Conservation (phyloP, 1,284 basidiomycete species). For the Grifola frondosa region DNA sequence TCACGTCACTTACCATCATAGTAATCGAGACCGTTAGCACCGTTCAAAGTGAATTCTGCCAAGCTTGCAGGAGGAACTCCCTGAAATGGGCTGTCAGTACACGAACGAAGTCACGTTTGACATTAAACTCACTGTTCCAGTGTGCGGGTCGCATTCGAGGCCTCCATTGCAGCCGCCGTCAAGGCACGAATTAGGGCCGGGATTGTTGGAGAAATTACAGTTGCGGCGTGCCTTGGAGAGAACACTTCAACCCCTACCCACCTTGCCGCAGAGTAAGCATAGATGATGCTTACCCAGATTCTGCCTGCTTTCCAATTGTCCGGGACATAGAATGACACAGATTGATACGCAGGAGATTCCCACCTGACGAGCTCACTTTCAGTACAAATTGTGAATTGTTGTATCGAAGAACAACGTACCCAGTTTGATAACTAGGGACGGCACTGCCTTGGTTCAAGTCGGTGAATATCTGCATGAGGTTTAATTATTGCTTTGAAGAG, state of each 20-base stretch:
- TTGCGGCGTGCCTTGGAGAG: slow-evolving; percentile 42
- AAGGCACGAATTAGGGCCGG: slow-evolving; percentile 42
- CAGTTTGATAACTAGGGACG: slow-evolving; percentile 29
- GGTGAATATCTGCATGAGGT: slow-evolving; percentile 28
- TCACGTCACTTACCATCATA: slow-evolving; percentile 42
- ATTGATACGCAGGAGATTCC: slow-evolving; percentile 32
- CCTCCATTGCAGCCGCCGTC: slow-evolving; percentile 50
- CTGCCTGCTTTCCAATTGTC: slow-evolving; percentile 40
- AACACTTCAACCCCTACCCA: too few relatives aligned
- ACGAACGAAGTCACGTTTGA: slow-evolving; percentile 7
- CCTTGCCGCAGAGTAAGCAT: not conserved
- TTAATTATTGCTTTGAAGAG: not conserved
- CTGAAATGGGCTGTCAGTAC: slow-evolving; percentile 5
- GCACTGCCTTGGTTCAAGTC: slow-evolving; percentile 32
- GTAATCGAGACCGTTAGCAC: slow-evolving; percentile 31
- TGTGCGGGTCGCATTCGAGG: slow-evolving; percentile 39
- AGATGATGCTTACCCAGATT: slow-evolving; percentile 33
- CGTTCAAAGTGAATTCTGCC: slow-evolving; percentile 42
- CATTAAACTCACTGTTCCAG: slow-evolving; percentile 35
- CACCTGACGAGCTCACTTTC: slow-evolving; percentile 21
- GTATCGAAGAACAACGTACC: slow-evolving; percentile 17
- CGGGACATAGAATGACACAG: slow-evolving; percentile 34
- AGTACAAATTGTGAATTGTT: not conserved
- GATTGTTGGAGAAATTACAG: slow-evolving; percentile 42
- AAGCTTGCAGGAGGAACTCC: slow-evolving; percentile 40